phyloP scores from a whole-genome alignment of 768 basidiomycete species.

The Termitomyces sp. region DNA sequence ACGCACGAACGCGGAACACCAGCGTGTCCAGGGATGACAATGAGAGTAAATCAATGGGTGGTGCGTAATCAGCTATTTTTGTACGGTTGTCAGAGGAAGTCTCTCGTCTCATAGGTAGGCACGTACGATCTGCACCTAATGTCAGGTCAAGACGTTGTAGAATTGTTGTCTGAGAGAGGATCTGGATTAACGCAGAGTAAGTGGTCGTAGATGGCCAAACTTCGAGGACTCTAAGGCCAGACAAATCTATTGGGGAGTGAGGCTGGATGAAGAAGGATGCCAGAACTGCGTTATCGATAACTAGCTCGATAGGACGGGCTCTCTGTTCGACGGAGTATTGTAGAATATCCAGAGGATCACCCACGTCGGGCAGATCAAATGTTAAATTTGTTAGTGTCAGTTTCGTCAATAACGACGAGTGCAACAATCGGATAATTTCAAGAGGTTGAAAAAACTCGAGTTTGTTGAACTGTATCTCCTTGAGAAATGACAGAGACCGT shows the following conservation, averaged over 20 bases:
- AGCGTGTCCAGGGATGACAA: slow-evolving; percentile 18
- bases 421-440: slow-evolving; percentile 1
- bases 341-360: no score
- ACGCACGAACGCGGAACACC: slow-evolving; percentile 19
- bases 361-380: background rate
- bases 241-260: slow-evolving; percentile 6
- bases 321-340: background rate
- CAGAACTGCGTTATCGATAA: background rate
- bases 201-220: background rate
- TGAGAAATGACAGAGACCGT: background rate
- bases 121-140: slow-evolving; percentile 11
- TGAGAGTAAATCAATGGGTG: slow-evolving; percentile 6
- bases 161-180: background rate
- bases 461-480: background rate
- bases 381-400: background rate
- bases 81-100: slow-evolving; percentile 19
- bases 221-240: background rate
- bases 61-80: slow-evolving; percentile 18
- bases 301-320: background rate
- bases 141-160: slow-evolving; percentile 11
- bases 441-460: background rate
- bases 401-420: background rate
- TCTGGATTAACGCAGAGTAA: background rate
- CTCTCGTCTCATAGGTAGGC: background rate
- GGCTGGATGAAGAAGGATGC: background rate